These are phyloP conservation scores for Auriscalpium microsporum DNA, from an alignment of 768 basidiomycete genomes.

Conservation along the genomic window DNA sequence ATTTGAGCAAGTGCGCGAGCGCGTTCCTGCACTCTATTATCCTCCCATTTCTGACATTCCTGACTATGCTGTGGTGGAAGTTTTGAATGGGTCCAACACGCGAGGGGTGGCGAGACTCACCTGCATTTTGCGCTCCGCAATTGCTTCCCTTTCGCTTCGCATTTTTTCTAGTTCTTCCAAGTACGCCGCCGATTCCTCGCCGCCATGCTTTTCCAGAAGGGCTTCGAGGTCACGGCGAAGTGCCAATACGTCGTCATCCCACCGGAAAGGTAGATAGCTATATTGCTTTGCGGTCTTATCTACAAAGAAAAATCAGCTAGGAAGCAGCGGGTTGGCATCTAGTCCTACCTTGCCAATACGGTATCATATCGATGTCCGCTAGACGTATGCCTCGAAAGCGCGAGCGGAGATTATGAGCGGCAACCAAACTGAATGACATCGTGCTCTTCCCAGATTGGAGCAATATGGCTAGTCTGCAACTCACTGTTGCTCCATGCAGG, in stretches of 20 bases:
- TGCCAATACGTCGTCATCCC: too few relatives aligned
- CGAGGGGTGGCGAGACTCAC: neutral
- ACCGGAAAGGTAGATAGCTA: too few relatives aligned
- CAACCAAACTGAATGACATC: neutral
- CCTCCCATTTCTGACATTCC: conserved; percentile 5
- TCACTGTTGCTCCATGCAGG: conserved; percentile 3
- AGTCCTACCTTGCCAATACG: too few relatives aligned
- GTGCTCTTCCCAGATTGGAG: neutral
- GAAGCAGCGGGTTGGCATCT: neutral
- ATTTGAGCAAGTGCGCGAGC: conserved; percentile 1
- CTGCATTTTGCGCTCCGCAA: neutral
- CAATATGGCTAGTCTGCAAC: neutral
- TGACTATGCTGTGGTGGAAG: neutral
- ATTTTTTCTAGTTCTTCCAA: neutral
- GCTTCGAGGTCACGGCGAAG: neutral
- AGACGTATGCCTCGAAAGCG: neutral
- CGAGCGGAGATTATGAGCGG: neutral
- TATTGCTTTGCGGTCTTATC: neutral
- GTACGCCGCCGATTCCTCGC: neutral
- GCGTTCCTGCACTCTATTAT: neutral
- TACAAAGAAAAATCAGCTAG: neutral
- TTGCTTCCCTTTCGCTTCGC: neutral
- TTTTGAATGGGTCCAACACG: neutral
- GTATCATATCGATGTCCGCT: too few relatives aligned
- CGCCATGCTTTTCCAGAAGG: neutral